phyloP scores from a whole-genome alignment of 306 rosid genomes.

The Vigna hirtella region DNA sequence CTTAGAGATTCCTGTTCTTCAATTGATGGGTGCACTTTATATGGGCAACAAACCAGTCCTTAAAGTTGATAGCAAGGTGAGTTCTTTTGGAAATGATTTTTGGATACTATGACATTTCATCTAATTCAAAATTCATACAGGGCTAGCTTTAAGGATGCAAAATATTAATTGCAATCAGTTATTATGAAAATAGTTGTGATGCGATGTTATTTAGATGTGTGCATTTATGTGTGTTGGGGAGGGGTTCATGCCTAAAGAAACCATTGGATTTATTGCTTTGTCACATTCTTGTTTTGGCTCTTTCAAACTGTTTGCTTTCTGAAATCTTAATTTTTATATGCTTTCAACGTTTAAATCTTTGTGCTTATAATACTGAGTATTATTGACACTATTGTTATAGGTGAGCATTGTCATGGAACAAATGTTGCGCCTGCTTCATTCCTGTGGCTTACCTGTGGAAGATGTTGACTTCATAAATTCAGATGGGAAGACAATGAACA shows the following conservation, averaged over 20 bases:
- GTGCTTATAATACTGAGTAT: background rate
- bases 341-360: slow-evolving; percentile 14
- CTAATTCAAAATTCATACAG: slow-evolving; percentile 24
- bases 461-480: slow-evolving; percentile 91
- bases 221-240: background rate
- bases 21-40: slow-evolving; percentile 97
- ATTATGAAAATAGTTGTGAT: slow-evolving; percentile 18
- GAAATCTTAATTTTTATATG: background rate
- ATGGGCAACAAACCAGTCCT: slow-evolving; percentile 98
- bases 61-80: slow-evolving; percentile 97
- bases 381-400: slow-evolving; percentile 52
- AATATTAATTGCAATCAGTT: slow-evolving; percentile 10
- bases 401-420: slow-evolving; percentile 99
- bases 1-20: slow-evolving; percentile 95
- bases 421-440: slow-evolving; percentile 90
- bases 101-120: slow-evolving; percentile 12
- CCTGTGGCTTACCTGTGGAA: slow-evolving; percentile 84
- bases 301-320: slow-evolving; percentile 4
- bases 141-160: slow-evolving; percentile 21
- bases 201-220: background rate
- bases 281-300: slow-evolving; percentile 10
- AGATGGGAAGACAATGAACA: slow-evolving; percentile 96
- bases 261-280: slow-evolving; percentile 6
- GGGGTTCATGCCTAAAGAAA: slow-evolving; percentile 13
- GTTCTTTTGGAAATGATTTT: slow-evolving; percentile 35